Evolutionary conservation across 169 alveolate species (phyloP).

Genomic region (Babesia bovis): DNA sequence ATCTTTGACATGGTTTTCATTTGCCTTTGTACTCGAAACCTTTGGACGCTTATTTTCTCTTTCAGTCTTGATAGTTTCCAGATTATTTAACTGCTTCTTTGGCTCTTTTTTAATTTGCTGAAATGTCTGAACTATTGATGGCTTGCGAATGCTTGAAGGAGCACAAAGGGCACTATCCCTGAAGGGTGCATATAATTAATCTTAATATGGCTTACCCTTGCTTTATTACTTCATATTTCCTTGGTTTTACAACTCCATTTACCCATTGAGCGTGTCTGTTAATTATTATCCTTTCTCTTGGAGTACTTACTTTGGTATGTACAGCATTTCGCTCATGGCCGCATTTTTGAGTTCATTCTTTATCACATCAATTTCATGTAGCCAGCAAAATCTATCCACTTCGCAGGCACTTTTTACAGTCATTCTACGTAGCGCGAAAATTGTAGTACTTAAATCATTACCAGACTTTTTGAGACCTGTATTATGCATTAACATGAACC

Average conservation of each 20-base stretch:
- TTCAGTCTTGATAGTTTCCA: too few species aligned
- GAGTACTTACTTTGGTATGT: constrained; percentile 39
- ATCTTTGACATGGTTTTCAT: too few species aligned
- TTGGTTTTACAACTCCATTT: constrained; percentile 2
- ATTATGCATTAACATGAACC: background rate
- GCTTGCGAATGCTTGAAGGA: too few species aligned
- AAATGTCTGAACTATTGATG: constrained; percentile 5
- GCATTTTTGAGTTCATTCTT: constrained; percentile 13
- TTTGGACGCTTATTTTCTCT: too few species aligned
- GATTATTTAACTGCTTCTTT: too few species aligned
- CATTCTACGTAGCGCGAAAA: constrained; percentile 4
- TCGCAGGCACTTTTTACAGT: background rate
- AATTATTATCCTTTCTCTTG: too few species aligned
- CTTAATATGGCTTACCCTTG: constrained; percentile 34
- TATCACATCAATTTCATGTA: constrained; percentile 7
- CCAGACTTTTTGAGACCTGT: constrained; percentile 24
- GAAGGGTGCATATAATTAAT: too few species aligned
- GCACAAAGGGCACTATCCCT: constrained; percentile 25
- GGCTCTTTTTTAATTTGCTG: background rate
- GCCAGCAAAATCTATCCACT: constrained; percentile 2
- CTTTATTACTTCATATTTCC: constrained; percentile 18
- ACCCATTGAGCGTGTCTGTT: constrained; percentile 10
- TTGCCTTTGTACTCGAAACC: too few species aligned
- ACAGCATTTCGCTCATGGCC: constrained; percentile 12
- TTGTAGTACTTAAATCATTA: background rate